Base-by-base conservation (phyloP, 345 rosid species). In the Boechera stricta region DNA sequence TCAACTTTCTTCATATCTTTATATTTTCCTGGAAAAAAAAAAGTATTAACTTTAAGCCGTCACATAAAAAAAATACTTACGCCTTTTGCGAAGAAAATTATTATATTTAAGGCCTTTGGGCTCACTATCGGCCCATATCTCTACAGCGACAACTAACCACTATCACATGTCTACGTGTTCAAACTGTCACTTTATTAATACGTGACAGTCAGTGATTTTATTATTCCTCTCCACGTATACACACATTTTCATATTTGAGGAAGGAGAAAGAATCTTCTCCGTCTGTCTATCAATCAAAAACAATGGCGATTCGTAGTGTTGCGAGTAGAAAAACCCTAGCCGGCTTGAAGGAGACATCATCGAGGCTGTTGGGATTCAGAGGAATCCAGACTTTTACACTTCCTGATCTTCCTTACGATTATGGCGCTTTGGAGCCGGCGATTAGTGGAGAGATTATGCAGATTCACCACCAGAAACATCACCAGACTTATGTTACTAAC, bases 381-480 rank as follows among this genome's bases (percentile, higher is more conserved):
- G 59, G 71, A 7, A 55, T 79, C 13, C 75, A 88, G 81, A 90
- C 98, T 11, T 78, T 87, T 78, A 77, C 97, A 41, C 96, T 95
- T 56, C 97, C 98, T 45, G 99, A 92, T 80, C 97, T 95, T 11
- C 79, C 94, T 3, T 95, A 95, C 78, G 99, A 89, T 58, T 95
- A 95, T 29, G 82, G 88, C 18, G 94, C 93, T 0, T 84, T 95
- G 82, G 96, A 95, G 84, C 99, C 99, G 69, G 97, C 83, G 57
- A 88, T 95, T 67, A 87, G 90, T 74, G 99, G 88, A 56, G 97
- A 92, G 83, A 95, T 95, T 29, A 95, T 95, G 99, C 89, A 89
- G 86, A 79, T 95, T 35, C 99, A 95, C 69, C 99, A 95, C 90
- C 93, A 91, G 86, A 95, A 95, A 84, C 99, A 95, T 67, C 99